phyloP scores from a whole-genome alignment of 2,329 filamentous ascomycete genomes.

The Botrytis medusae region DNA sequence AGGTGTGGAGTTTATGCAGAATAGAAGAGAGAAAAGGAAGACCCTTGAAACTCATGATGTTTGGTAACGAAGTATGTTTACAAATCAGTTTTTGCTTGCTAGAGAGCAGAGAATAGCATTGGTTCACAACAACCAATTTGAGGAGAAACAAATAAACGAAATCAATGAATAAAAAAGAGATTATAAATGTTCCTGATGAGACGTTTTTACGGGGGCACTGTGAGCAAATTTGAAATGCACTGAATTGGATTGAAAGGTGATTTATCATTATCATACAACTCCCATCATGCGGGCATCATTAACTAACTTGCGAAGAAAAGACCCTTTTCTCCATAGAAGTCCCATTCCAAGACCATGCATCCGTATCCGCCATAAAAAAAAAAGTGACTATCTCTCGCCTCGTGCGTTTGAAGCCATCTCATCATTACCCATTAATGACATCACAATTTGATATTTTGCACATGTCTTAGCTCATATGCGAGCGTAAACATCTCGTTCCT shows the following conservation, averaged over 20 bases:
- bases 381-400: neutral
- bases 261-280: slow-evolving; percentile 17
- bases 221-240: neutral
- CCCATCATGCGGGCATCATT: slow-evolving; percentile 11
- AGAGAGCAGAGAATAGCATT: neutral
- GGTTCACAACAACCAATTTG: slow-evolving; percentile 14
- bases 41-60: neutral
- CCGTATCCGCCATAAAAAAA: neutral
- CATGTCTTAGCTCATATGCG: neutral
- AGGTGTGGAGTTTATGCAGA: neutral
- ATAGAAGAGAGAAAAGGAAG: neutral
- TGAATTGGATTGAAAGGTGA: neutral
- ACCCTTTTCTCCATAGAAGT: neutral
- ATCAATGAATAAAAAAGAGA: neutral
- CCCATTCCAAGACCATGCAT: slow-evolving; percentile 1
- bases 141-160: neutral
- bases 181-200: neutral
- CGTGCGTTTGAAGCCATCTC: neutral
- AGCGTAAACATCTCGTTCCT: neutral
- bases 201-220: neutral
- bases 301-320: slow-evolving; percentile 1
- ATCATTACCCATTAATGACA: slow-evolving; percentile 9
- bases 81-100: neutral
- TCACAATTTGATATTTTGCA: neutral
- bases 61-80: neutral